Conservation (phyloP, 2,329 filamentous ascomycete species). For the Aspergillus japonicus region DNA sequence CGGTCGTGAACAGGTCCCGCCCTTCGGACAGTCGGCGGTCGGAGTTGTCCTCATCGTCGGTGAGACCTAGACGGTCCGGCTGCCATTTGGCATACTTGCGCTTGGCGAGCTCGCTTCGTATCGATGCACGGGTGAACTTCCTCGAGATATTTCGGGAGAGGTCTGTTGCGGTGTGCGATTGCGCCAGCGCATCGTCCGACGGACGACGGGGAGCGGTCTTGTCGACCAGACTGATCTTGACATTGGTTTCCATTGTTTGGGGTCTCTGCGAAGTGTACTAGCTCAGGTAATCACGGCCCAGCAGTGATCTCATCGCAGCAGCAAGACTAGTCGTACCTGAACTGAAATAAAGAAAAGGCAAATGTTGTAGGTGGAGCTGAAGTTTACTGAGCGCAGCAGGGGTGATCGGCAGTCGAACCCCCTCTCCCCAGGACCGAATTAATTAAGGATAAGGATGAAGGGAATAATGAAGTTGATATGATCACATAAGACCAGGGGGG, state of each 20-base stretch:
- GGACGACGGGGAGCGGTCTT: slow-evolving; percentile 35
- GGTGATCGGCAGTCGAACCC: background rate
- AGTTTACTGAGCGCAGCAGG: background rate
- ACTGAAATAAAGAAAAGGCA: background rate
- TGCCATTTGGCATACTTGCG: slow-evolving; percentile 52
- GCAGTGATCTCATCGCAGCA: background rate
- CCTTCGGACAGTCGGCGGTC: background rate
- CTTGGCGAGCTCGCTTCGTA: slow-evolving; percentile 41
- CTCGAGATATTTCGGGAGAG: slow-evolving; percentile 19
- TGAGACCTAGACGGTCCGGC: slow-evolving; percentile 56
- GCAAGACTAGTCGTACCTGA: background rate
- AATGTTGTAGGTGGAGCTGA: background rate
- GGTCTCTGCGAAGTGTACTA: background rate
- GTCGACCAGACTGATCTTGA: slow-evolving; percentile 40
- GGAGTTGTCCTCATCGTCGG: slow-evolving; percentile 23
- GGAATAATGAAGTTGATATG: background rate
- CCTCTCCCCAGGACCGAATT: too few relatives aligned
- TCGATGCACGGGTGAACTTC: slow-evolving; percentile 27
- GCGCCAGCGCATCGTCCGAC: slow-evolving; percentile 19
- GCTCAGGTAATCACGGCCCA: background rate
- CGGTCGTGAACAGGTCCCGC: background rate
- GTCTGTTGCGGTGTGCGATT: background rate
- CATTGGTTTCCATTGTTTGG: background rate
- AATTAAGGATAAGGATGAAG: background rate
- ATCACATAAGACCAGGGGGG: background rate